Conservation (phyloP, 306 rosid genomes). For the Prunus dulcis region DNA sequence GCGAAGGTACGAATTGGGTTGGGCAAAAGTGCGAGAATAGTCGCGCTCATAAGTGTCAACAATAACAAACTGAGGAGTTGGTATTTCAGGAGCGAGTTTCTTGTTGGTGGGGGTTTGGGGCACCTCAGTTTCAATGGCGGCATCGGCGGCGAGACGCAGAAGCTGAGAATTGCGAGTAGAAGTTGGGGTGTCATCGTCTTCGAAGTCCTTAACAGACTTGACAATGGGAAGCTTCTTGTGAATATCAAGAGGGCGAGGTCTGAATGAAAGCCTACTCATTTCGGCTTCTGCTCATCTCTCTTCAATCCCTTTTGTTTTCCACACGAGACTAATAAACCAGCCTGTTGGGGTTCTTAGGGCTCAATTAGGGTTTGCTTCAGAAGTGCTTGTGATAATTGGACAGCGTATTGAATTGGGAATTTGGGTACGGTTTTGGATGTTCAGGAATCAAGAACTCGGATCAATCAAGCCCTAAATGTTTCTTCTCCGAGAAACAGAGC, state of each 20-base stretch:
- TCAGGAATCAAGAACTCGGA: not conserved
- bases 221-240: constrained; percentile 58
- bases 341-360: not conserved
- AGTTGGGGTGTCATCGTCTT: constrained; percentile 53
- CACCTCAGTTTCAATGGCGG: constrained; percentile 15
- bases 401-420: not conserved
- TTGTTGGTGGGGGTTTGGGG: constrained; percentile 23
- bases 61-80: constrained; percentile 83
- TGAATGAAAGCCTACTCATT: constrained; percentile 57
- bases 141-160: constrained; percentile 31
- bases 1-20: constrained; percentile 84
- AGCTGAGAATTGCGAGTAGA: constrained; percentile 49
- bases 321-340: not conserved
- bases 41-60: constrained; percentile 95
- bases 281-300: constrained; percentile 16
- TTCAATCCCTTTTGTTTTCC: not conserved
- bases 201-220: constrained; percentile 55
- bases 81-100: constrained; percentile 71
- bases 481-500: not conserved
- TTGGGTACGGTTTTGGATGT: not conserved
- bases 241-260: constrained; percentile 63
- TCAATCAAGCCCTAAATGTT: not conserved
- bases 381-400: not conserved
- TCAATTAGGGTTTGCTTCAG: constrained; percentile 1
- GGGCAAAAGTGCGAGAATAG: constrained; percentile 76